Percentiles rank a stretch among this genome's conserved stretches.
Conservation (phyloP, 352 stramenopile species). For the Phytophthora lateralis region DNA sequence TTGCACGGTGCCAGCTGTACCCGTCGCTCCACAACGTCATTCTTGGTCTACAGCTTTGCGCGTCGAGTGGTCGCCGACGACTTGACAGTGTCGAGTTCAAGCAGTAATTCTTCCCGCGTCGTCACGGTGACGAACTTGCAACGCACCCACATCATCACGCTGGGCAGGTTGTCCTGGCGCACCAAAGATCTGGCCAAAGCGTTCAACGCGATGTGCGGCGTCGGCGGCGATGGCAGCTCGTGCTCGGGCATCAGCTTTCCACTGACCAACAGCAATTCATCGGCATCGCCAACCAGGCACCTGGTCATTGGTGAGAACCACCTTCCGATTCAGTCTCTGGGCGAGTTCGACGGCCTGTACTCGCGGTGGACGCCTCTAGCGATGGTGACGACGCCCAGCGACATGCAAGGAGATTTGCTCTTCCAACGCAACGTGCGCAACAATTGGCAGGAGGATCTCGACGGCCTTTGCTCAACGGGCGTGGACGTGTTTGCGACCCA, state of each 20-base stretch:
- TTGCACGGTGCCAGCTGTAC: conserved; percentile 35
- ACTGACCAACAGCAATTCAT: conserved; percentile 24
- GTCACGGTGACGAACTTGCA: conserved; percentile 44
- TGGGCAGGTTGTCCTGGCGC: conserved; percentile 46
- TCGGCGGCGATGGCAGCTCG: neutral
- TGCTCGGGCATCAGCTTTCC: conserved; percentile 48
- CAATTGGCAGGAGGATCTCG: conserved; percentile 30
- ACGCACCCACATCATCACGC: conserved; percentile 51
- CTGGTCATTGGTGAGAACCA: neutral
- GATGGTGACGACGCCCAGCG: neutral
- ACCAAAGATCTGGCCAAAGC: conserved; percentile 39
- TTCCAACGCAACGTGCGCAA: conserved; percentile 34
- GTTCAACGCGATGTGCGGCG: conserved; percentile 46
- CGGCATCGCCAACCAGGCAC: conserved; percentile 16
- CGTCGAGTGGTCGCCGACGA: conserved; percentile 47
- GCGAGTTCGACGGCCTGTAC: conserved; percentile 42
- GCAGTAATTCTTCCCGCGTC: conserved; percentile 12
- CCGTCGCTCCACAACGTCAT: conserved; percentile 35
- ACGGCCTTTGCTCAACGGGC: conserved; percentile 42
- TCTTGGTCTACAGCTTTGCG: conserved; percentile 54
- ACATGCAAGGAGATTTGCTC: conserved; percentile 39
- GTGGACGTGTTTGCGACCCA: conserved; percentile 44
- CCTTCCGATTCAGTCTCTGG: conserved; percentile 1
- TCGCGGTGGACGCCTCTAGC: conserved; percentile 32
- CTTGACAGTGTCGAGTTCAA: conserved; percentile 27